These are phyloP conservation scores for Pythium aristosporum DNA, from an alignment of 352 stramenopile genomes.

Conservation along the genomic window DNA sequence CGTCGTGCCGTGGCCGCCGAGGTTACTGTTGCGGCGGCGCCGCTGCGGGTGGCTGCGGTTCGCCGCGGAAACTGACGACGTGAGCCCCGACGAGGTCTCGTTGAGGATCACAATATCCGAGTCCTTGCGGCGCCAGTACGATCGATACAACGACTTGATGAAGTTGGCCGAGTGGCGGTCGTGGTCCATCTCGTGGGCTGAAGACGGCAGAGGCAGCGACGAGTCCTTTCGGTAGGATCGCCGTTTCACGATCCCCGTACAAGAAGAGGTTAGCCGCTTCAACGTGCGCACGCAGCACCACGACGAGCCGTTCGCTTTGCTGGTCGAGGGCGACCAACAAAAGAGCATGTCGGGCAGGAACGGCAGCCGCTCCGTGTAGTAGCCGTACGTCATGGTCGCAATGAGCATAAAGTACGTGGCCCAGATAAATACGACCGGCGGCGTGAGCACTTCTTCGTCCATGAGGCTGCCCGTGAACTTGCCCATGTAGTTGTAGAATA, in stretches of 20 bases:
- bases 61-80: conserved; percentile 23
- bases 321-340: conserved; percentile 23
- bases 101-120: conserved; percentile 24
- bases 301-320: neutral
- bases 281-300: conserved; percentile 8
- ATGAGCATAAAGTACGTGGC: conserved; percentile 47
- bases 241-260: conserved; percentile 3
- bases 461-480: conserved; percentile 58
- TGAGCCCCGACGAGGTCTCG: conserved; percentile 24
- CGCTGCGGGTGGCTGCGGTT: conserved; percentile 9
- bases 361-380: conserved; percentile 50
- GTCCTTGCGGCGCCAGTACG: conserved; percentile 43
- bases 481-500: conserved; percentile 65
- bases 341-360: conserved; percentile 51
- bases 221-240: conserved; percentile 48
- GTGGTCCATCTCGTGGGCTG: neutral
- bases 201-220: conserved; percentile 12
- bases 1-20: neutral
- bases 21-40: conserved; percentile 14
- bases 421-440: conserved; percentile 55
- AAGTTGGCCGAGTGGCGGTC: conserved; percentile 14
- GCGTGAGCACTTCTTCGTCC: conserved; percentile 61
- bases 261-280: conserved; percentile 1
- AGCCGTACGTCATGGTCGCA: conserved; percentile 48
- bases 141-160: conserved; percentile 43